Base-by-base conservation (phyloP, 306 rosid genomes). In the Cucurbita argyrosperma region DNA sequence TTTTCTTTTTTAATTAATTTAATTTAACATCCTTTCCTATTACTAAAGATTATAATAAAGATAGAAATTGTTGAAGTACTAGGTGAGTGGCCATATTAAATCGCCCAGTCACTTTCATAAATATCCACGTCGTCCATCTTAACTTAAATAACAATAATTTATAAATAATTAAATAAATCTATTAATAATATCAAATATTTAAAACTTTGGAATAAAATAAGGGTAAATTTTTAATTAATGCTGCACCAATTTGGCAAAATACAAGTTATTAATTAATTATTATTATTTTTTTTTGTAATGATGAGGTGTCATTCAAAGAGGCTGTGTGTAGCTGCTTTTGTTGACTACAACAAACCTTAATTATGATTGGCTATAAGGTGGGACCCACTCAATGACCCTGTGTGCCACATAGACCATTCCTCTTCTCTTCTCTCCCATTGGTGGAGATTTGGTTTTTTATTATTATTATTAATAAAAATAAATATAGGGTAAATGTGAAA, bases 271-370 rank as follows among this genome's bases (percentile, higher is more conserved):
- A 26, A 26, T 26, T 26, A 26, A 26, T 30, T 30, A 2, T 30
- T 30, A 21, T 21, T 21, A 21, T 30, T 30, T 2, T 1, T 23
- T 26, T 26, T 26, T 26, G 2, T 26, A 68, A 68, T 47, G 74
- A 68, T 47, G 74, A 67, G 55, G 73, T 67, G 73, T 12, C 11
- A 47, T 47, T 67, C 56, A 67, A 46, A 67, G 53, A 67, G 72
- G 72, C 10, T 47, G 57, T 47, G 73, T 4, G 74, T 3, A 26
- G 74, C 56, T 46, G 74, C 57, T 68, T 68, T 68, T 68, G 55
- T 68, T 68, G 74, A 68, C 74, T 47, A 65, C 8, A 38, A 16
- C 6, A 68, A 68, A 23, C 21, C 54, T 66, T 47, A 46, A 47
- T 43, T 68, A 21, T 23, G 18, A 46, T 47, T 68, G 38, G 56